phyloP scores from a whole-genome alignment of 371 early-diverging fungal species.

The Mortierella sp. region DNA sequence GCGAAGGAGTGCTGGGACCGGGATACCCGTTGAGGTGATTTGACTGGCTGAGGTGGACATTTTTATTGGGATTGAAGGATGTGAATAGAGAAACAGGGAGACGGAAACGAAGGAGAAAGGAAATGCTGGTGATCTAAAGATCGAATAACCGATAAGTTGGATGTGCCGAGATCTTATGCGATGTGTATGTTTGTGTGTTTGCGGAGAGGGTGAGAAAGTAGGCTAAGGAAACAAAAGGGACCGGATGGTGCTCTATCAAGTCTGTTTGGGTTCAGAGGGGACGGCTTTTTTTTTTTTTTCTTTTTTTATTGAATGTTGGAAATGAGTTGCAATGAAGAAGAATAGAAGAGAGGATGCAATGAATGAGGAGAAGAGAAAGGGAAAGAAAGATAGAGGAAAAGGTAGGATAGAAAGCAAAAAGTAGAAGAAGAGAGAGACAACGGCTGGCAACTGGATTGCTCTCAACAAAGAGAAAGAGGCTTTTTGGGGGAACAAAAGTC shows the following conservation, averaged over 20 bases:
- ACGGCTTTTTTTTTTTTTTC: no score
- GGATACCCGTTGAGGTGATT: neutral
- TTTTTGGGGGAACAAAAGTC: neutral
- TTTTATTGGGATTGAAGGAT: neutral
- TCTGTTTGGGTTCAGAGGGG: no score
- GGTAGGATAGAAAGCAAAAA: neutral
- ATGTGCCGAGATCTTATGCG: no score
- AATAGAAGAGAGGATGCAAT: neutral
- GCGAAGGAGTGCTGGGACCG: constrained; percentile 33
- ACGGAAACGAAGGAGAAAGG: neutral
- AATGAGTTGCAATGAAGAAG: neutral
- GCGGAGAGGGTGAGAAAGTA: no score
- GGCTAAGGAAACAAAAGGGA: neutral
- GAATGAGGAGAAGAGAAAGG: neutral
- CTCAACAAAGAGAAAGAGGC: neutral
- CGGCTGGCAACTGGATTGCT: no score
- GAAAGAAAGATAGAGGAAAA: neutral
- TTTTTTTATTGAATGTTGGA: no score
- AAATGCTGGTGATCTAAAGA: neutral
- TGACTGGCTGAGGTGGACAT: neutral
- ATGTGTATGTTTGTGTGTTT: no score
- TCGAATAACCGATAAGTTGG: no score
- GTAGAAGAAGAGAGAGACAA: neutral
- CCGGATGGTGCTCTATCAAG: no score
- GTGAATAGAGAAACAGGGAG: neutral